Percentiles rank a stretch among this genome's conserved stretches.
These are phyloP conservation scores for Malus orientalis DNA, from an alignment of 306 rosid genomes.

Conservation along the genomic window DNA sequence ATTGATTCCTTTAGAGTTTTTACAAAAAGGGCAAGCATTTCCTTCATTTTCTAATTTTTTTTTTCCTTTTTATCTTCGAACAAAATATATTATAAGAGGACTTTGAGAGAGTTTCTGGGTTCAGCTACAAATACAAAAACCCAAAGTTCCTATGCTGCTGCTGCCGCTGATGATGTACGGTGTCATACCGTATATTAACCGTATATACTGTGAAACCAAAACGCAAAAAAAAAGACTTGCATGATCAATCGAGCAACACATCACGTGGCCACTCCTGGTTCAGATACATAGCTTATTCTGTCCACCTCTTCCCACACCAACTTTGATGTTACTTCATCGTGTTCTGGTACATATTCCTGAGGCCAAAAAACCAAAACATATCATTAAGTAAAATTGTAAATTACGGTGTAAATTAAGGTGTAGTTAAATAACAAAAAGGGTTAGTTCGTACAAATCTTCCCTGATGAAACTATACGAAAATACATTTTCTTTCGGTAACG, in stretches of 20 bases:
- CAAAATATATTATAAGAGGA: not conserved
- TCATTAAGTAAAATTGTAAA: not conserved
- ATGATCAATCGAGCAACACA: slow-evolving; percentile 1
- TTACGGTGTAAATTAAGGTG: too few relatives aligned
- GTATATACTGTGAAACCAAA: slow-evolving; percentile 50
- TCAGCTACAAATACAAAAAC: slow-evolving; percentile 17
- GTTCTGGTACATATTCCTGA: slow-evolving; percentile 85
- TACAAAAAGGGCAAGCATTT: slow-evolving; percentile 1
- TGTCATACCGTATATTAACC: not conserved
- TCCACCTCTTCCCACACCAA: slow-evolving; percentile 89
- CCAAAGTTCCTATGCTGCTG: slow-evolving; percentile 10
- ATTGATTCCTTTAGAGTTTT: not conserved
- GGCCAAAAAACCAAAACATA: not conserved
- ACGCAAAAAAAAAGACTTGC: slow-evolving; percentile 8
- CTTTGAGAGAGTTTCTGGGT: slow-evolving; percentile 4
- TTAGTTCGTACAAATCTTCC: not conserved
- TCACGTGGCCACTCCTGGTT: slow-evolving; percentile 77
- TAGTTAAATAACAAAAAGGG: not conserved
- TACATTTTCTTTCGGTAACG: not conserved
- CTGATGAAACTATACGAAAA: not conserved
- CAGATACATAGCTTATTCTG: slow-evolving; percentile 53
- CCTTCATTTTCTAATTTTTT: not conserved
- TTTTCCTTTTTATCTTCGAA: not conserved
- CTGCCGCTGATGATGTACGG: not conserved
- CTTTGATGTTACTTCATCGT: slow-evolving; percentile 80